Evolutionary conservation across 495 filamentous ascomycete species (phyloP).

Genomic region (Wilcoxina mikolae): DNA sequence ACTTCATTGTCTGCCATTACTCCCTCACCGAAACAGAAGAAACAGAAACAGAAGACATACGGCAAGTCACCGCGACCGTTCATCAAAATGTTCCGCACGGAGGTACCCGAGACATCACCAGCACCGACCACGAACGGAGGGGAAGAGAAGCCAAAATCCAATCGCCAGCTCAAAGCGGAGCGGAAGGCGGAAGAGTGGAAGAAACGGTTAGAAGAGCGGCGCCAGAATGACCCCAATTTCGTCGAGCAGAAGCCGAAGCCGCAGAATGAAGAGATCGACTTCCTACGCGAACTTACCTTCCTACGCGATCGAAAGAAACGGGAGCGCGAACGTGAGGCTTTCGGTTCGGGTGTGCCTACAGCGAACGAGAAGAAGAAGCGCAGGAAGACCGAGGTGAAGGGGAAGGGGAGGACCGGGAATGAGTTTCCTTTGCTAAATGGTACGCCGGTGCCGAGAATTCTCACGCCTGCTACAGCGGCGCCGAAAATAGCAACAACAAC

Average conservation of each 20-base stretch:
- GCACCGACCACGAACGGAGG: no score
- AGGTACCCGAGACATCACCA: no score
- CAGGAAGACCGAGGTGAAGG: neutral
- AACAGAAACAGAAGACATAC: no score
- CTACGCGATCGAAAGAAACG: no score
- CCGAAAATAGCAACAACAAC: no score
- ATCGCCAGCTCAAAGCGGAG: constrained; percentile 3
- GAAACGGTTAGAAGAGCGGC: neutral
- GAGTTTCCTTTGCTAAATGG: constrained; percentile 7
- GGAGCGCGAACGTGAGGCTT: neutral
- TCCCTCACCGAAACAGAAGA: neutral
- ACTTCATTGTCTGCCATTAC: neutral
- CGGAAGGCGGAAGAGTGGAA: neutral
- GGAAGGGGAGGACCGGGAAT: neutral
- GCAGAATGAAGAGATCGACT: neutral
- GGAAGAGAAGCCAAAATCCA: constrained; percentile 6
- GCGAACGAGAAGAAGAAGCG: neutral
- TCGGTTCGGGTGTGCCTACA: neutral
- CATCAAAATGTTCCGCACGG: no score
- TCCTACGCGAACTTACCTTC: no score
- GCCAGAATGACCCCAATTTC: no score
- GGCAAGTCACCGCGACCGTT: no score
- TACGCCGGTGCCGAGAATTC: neutral
- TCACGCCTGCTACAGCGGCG: neutral
- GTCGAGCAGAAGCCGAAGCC: neutral